Evolutionary conservation across 2,329 filamentous ascomycete species (phyloP).

Genomic region (Pyricularia pennisetigena): DNA sequence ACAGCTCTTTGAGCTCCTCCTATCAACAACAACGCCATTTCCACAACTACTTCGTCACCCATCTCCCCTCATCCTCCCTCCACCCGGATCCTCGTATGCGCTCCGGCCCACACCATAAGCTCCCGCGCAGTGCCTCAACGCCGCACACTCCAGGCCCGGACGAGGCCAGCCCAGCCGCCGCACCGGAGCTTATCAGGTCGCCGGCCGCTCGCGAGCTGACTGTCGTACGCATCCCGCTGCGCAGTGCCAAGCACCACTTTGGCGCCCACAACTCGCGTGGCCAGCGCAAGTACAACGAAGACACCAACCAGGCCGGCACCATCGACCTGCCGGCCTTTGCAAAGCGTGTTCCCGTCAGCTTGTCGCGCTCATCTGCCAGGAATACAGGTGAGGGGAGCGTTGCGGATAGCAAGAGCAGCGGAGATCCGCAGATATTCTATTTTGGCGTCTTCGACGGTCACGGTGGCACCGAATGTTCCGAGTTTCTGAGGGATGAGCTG

Average conservation of each 20-base stretch:
- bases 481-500: slow-evolving; percentile 73
- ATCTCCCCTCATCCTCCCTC: slow-evolving; percentile 85
- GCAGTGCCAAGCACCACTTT: slow-evolving; percentile 93
- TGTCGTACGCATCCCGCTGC: slow-evolving; percentile 87
- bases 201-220: slow-evolving; percentile 66
- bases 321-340: slow-evolving; percentile 90
- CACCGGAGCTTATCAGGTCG: slow-evolving; percentile 39
- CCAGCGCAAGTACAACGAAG: slow-evolving; percentile 82
- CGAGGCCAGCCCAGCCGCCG: slow-evolving; percentile 46
- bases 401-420: slow-evolving; percentile 61
- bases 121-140: slow-evolving; percentile 74
- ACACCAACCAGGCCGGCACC: slow-evolving; percentile 87
- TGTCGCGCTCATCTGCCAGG: slow-evolving; percentile 29
- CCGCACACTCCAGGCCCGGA: slow-evolving; percentile 56
- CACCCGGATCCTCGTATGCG: slow-evolving; percentile 70
- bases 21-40: slow-evolving; percentile 44
- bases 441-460: slow-evolving; percentile 96
- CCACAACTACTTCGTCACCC: slow-evolving; percentile 95
- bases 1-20: background rate
- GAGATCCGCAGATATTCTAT: slow-evolving; percentile 95
- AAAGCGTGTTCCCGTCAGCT: slow-evolving; percentile 62
- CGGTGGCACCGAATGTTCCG: slow-evolving; percentile 79
- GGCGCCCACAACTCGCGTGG: slow-evolving; percentile 72
- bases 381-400: slow-evolving; percentile 51
- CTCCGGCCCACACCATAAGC: slow-evolving; percentile 65